Evolutionary conservation across 2,329 filamentous ascomycete species (phyloP).

Genomic region (Colletotrichum spinosum): DNA sequence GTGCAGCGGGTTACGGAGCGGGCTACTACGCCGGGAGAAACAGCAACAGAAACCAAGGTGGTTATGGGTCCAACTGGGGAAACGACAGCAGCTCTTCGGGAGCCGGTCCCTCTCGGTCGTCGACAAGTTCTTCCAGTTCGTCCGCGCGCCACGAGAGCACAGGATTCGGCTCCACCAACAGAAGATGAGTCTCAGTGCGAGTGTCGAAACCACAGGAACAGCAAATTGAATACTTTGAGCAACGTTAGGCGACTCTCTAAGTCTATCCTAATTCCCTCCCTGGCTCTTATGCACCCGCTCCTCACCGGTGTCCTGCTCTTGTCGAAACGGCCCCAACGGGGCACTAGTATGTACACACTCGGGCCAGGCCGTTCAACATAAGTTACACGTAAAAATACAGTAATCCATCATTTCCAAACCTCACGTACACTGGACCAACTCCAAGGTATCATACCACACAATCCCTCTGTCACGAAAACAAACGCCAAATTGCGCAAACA

Average conservation of each 20-base stretch:
- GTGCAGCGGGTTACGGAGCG: constrained; percentile 75
- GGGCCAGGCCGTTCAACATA: constrained; percentile 34
- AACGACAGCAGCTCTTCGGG: constrained; percentile 44
- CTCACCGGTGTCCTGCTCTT: constrained; percentile 8
- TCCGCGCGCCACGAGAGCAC: constrained; percentile 74
- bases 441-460: constrained; percentile 38
- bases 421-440: constrained; percentile 25
- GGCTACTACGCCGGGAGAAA: constrained; percentile 53
- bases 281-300: constrained; percentile 8
- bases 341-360: constrained; percentile 35
- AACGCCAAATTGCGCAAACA: constrained; percentile 32
- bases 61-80: constrained; percentile 46
- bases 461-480: constrained; percentile 31
- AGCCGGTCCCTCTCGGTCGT: constrained; percentile 49
- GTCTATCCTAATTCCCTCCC: constrained; percentile 32
- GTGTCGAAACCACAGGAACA: background rate
- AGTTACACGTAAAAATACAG: constrained; percentile 38
- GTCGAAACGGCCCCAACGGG: constrained; percentile 9
- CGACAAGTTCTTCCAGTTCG: constrained; percentile 55
- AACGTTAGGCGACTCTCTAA: constrained; percentile 32
- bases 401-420: constrained; percentile 37
- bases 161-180: constrained; percentile 77
- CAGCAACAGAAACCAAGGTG: constrained; percentile 41
- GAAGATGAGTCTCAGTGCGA: constrained; percentile 55
- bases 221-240: constrained; percentile 30